Conservation (phyloP, 2,329 filamentous ascomycete species). For the Triangularia verruculosa region DNA sequence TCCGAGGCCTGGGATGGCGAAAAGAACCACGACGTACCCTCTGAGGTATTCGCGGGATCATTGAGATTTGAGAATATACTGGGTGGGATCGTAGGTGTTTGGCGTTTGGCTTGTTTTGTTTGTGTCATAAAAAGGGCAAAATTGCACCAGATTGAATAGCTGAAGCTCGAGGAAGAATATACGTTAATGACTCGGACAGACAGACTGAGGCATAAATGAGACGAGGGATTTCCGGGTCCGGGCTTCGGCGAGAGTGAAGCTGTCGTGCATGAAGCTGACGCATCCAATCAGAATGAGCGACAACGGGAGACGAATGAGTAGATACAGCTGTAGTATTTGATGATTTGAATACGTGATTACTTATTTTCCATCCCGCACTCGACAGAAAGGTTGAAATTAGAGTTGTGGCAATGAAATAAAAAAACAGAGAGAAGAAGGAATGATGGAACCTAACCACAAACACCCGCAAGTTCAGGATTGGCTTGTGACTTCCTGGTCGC, state of each 20-base stretch:
- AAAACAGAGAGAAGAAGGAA: not conserved
- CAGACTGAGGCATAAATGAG: not conserved
- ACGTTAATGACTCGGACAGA: not conserved
- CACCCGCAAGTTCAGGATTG: no score
- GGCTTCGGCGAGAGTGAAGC: not conserved
- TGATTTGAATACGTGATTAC: not conserved
- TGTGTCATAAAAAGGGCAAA: not conserved
- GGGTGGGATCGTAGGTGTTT: not conserved
- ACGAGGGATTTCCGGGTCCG: not conserved
- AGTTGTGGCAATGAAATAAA: no score
- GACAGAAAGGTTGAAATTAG: no score
- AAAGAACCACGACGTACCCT: not conserved
- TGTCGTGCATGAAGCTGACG: not conserved
- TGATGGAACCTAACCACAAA: not conserved
- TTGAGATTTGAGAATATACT: not conserved
- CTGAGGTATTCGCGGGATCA: not conserved
- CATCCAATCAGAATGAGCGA: not conserved
- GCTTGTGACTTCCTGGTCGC: not conserved
- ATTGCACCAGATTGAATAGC: not conserved
- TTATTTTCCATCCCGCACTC: not conserved
- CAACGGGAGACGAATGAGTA: not conserved
- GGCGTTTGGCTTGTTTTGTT: not conserved
- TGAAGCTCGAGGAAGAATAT: not conserved
- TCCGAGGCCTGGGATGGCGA: slow-evolving; percentile 7
- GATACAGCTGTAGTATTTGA: not conserved